Conservation (phyloP, 2,329 filamentous ascomycete species). For the Calonectria ilicicola region DNA sequence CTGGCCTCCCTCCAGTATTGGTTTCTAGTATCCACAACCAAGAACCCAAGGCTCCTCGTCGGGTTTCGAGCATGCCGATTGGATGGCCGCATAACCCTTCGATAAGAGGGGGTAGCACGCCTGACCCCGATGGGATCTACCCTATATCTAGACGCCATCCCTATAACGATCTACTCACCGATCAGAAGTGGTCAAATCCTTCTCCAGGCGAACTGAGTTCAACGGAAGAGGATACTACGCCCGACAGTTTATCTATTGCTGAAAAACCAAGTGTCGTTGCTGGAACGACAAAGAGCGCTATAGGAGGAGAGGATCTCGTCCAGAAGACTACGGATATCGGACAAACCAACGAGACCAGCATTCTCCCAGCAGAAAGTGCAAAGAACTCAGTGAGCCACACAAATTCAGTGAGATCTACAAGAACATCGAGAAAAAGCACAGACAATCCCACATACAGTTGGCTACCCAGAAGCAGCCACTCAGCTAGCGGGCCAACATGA, state of each 20-base stretch:
- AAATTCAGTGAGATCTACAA: not conserved
- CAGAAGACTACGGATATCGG: not conserved
- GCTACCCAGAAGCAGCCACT: not conserved
- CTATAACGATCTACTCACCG: constrained; percentile 27
- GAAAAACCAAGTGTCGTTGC: not conserved
- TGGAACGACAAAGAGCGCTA: not conserved
- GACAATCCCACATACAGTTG: not conserved
- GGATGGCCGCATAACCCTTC: constrained; percentile 52
- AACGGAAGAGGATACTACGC: not conserved
- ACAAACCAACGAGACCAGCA: not conserved
- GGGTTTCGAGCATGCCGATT: constrained; percentile 51
- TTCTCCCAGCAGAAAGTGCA: not conserved
- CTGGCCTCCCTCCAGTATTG: constrained; percentile 24
- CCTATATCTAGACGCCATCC: constrained; percentile 26
- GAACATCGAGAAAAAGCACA: not conserved
- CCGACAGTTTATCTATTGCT: not conserved
- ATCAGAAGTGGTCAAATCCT: not conserved
- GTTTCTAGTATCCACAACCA: constrained; percentile 36
- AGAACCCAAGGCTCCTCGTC: constrained; percentile 36
- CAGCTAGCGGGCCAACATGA: not conserved
- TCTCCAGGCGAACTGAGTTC: constrained; percentile 6
- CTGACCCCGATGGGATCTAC: constrained; percentile 33
- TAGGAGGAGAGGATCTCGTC: not conserved
- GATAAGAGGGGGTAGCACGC: constrained; percentile 37
- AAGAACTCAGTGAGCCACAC: not conserved